phyloP scores from a whole-genome alignment of 139 green algal species.

The Asterochloris erici region DNA sequence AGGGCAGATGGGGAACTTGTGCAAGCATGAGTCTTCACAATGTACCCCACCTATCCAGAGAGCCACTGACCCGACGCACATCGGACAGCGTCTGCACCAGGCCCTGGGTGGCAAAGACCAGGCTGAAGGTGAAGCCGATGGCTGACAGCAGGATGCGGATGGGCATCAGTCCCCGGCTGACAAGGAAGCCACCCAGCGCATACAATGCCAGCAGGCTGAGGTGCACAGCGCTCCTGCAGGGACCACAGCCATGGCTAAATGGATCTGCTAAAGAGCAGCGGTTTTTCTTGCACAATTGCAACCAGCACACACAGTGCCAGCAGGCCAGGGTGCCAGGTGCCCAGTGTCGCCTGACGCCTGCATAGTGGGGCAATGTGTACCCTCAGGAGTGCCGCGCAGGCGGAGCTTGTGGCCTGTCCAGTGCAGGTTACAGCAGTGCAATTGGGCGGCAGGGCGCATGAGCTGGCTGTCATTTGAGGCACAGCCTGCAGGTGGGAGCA shows the following conservation, averaged over 20 bases:
- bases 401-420: too few species aligned
- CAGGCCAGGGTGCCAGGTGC: background rate
- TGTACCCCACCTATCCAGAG: conserved; percentile 36
- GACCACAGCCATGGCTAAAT: background rate
- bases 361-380: too few species aligned
- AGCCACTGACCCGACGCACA: conserved; percentile 46
- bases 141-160: conserved; percentile 71
- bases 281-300: background rate
- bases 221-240: conserved; percentile 66
- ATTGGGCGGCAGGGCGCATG: too few species aligned
- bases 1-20: too few species aligned
- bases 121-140: conserved; percentile 88
- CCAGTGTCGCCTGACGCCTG: too few species aligned
- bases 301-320: background rate
- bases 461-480: too few species aligned
- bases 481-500: too few species aligned
- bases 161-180: conserved; percentile 65
- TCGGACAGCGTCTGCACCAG: conserved; percentile 76
- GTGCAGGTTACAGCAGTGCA: too few species aligned
- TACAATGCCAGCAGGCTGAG: conserved; percentile 76
- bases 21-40: too few species aligned
- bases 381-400: too few species aligned
- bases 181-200: conserved; percentile 72
- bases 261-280: background rate
- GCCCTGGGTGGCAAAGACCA: conserved; percentile 86